Percentiles rank a stretch among this genome's conserved stretches.
Conservation (phyloP, 2,329 filamentous ascomycete species). For the Exophiala xenobiotica region DNA sequence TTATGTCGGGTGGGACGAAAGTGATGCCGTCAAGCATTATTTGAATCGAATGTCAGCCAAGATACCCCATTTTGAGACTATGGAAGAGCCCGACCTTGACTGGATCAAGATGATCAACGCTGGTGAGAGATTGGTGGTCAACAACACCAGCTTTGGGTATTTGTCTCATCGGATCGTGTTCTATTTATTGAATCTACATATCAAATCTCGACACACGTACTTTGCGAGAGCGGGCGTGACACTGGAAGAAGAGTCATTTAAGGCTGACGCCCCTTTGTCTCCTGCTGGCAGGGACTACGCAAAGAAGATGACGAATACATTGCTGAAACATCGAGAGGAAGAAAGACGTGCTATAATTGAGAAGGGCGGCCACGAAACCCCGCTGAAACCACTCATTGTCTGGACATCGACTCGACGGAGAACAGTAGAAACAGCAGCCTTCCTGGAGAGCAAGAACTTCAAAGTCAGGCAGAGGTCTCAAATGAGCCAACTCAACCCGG, state of each 20-base stretch:
- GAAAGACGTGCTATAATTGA: slow-evolving; percentile 71
- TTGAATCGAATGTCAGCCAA: slow-evolving; percentile 84
- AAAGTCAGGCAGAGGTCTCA: slow-evolving; percentile 89
- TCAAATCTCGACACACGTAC: slow-evolving; percentile 63
- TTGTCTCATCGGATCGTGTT: slow-evolving; percentile 96
- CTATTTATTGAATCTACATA: slow-evolving; percentile 95
- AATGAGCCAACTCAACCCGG: slow-evolving; percentile 96
- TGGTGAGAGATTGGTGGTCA: slow-evolving; percentile 87
- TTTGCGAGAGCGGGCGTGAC: slow-evolving; percentile 69
- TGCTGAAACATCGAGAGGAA: slow-evolving; percentile 78
- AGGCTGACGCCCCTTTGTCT: slow-evolving; percentile 81
- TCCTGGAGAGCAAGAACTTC: slow-evolving; percentile 75
- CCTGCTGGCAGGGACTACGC: slow-evolving; percentile 79
- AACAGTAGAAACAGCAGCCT: slow-evolving; percentile 85
- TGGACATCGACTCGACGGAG: slow-evolving; percentile 93
- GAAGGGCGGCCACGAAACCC: slow-evolving; percentile 64
- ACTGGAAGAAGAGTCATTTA: slow-evolving; percentile 86
- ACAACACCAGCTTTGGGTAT: slow-evolving; percentile 96
- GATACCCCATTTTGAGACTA: slow-evolving; percentile 94
- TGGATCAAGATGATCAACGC: slow-evolving; percentile 99
- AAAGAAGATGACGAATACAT: slow-evolving; percentile 77
- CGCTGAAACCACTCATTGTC: slow-evolving; percentile 77
- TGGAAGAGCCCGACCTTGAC: slow-evolving; percentile 90
- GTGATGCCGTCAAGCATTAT: slow-evolving; percentile 90
- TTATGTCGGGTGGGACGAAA: slow-evolving; percentile 86